Evolutionary conservation across 192 early-diverging fungal species (phyloP).

Genomic region (Gonapodya prolifera): DNA sequence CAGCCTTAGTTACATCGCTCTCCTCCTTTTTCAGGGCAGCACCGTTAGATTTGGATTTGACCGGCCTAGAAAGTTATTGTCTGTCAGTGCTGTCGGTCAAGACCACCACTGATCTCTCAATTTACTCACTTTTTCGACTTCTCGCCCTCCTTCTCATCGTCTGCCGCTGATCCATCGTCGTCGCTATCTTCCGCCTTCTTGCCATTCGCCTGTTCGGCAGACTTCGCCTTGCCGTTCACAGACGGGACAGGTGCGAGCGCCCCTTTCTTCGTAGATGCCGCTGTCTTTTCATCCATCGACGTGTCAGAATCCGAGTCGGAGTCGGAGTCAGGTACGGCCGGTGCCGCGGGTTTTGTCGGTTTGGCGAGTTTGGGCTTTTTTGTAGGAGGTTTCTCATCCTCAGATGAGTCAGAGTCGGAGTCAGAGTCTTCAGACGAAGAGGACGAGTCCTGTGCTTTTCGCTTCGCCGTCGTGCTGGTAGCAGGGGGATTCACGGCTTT

Average conservation of each 20-base stretch:
- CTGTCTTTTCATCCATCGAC: not conserved
- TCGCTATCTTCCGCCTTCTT: not conserved
- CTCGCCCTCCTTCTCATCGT: too few relatives aligned
- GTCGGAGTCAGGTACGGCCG: not conserved
- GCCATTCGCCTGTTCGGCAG: not conserved
- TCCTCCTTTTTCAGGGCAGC: too few relatives aligned
- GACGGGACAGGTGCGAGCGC: conserved; percentile 11
- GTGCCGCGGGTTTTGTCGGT: not conserved
- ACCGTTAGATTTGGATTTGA: too few relatives aligned
- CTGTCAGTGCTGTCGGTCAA: too few relatives aligned
- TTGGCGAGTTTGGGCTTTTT: conserved; percentile 1
- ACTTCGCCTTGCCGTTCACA: conserved; percentile 9
- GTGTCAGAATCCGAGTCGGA: not conserved
- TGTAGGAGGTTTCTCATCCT: conserved; percentile 7
- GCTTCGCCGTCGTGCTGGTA: too few relatives aligned
- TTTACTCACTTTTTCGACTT: too few relatives aligned
- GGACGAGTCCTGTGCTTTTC: conserved; percentile 19
- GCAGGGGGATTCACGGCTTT: too few relatives aligned
- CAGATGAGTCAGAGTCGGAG: conserved; percentile 17
- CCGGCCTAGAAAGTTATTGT: too few relatives aligned
- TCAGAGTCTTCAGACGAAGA: conserved; percentile 16
- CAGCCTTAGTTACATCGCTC: too few relatives aligned
- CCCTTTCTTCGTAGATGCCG: conserved; percentile 10
- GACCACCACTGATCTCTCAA: too few relatives aligned
- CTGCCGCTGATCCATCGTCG: too few relatives aligned